A percentile compares a stretch with the other conserved stretches of the same genome.
phyloP scores from a whole-genome alignment of 768 basidiomycete species.

The Serpula lacrymans region DNA sequence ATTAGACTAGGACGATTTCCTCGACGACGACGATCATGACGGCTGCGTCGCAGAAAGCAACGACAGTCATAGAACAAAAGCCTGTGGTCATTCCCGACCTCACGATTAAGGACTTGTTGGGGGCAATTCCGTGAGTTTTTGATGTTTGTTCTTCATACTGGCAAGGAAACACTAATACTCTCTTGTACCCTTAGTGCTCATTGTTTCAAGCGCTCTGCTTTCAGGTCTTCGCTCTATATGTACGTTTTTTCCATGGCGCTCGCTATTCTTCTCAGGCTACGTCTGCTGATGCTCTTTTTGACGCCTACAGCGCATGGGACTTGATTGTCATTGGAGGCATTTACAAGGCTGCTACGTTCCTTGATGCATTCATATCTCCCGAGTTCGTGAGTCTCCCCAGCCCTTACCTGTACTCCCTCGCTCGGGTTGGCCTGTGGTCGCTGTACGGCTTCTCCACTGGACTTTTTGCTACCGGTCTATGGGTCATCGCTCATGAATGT shows the following conservation, averaged over 20 bases:
- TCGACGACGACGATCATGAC: conserved; percentile 19
- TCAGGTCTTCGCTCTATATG: conserved; percentile 79
- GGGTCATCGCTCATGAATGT: conserved; percentile 94
- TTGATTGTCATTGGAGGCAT: conserved; percentile 60
- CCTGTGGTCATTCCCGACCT: conserved; percentile 75
- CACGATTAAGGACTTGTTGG: conserved; percentile 82
- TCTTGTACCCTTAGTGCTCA: conserved; percentile 49
- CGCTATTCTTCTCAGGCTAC: conserved; percentile 10
- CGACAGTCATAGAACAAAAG: conserved; percentile 48
- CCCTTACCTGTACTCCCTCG: conserved; percentile 58
- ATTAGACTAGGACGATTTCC: conserved; percentile 6
- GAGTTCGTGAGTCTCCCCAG: conserved; percentile 51
- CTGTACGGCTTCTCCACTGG: conserved; percentile 81
- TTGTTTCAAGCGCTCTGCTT: conserved; percentile 87
- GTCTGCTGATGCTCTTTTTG: conserved; percentile 3
- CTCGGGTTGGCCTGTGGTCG: conserved; percentile 69
- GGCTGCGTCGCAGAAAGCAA: conserved; percentile 9
- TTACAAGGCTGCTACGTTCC: conserved; percentile 63
- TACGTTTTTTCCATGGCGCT: conserved; percentile 31
- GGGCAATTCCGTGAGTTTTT: conserved; percentile 71
- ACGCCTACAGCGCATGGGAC: conserved; percentile 63
- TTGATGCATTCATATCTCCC: conserved; percentile 62
- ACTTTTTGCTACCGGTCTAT: conserved; percentile 86
- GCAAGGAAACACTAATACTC: neutral
- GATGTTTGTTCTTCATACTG: conserved; percentile 2